Evolutionary conservation across 1,139 yeast genomes (phyloP).

Genomic region (Sugiyamaella novakii): DNA sequence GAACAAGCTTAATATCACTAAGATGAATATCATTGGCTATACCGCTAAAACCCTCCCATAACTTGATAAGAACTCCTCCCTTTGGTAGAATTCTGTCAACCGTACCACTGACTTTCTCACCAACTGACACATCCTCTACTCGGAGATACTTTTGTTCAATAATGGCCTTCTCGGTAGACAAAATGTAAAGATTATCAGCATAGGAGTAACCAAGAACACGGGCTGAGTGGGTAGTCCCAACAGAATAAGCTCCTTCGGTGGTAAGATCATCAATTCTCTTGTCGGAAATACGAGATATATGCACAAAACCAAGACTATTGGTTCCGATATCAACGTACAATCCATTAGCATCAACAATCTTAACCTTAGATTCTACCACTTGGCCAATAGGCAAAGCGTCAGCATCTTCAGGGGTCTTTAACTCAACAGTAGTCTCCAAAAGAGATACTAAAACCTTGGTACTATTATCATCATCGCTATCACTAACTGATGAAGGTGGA

Average conservation of each 20-base stretch:
- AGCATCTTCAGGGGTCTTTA: slow-evolving; percentile 45
- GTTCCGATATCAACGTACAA: slow-evolving; percentile 47
- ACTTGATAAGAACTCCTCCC: slow-evolving; percentile 67
- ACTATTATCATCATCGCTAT: slow-evolving; percentile 51
- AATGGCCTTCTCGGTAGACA: slow-evolving; percentile 68
- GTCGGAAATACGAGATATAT: slow-evolving; percentile 65
- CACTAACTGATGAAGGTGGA: slow-evolving; percentile 40
- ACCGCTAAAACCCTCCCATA: slow-evolving; percentile 71
- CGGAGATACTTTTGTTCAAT: slow-evolving; percentile 67
- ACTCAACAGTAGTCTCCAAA: slow-evolving; percentile 55
- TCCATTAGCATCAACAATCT: slow-evolving; percentile 49
- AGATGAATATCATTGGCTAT: slow-evolving; percentile 74
- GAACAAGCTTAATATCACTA: slow-evolving; percentile 78
- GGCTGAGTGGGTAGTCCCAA: slow-evolving; percentile 71
- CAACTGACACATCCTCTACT: slow-evolving; percentile 72
- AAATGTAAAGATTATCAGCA: slow-evolving; percentile 64
- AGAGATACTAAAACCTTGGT: slow-evolving; percentile 66
- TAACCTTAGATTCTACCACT: slow-evolving; percentile 56
- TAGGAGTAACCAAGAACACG: slow-evolving; percentile 72
- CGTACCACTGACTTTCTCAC: slow-evolving; percentile 55
- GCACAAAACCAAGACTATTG: slow-evolving; percentile 43
- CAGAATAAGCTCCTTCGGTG: slow-evolving; percentile 46
- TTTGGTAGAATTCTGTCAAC: slow-evolving; percentile 67
- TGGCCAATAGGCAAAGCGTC: slow-evolving; percentile 82
- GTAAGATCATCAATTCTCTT: slow-evolving; percentile 49